Evolutionary conservation across 2,329 filamentous ascomycete genomes (phyloP).

Genomic region (Huntiella abstrusa): DNA sequence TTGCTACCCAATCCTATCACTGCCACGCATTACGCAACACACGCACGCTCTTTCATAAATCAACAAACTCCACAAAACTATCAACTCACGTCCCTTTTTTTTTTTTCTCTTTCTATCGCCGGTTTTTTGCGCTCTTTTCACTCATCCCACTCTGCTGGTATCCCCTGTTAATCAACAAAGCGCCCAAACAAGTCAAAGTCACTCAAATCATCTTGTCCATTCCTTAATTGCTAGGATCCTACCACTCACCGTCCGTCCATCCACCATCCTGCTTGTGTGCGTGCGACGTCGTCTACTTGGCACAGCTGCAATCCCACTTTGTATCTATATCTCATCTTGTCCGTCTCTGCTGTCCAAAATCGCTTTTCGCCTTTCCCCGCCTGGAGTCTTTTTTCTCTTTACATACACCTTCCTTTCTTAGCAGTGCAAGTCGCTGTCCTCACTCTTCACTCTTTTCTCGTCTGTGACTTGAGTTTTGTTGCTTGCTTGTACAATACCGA

Average conservation of each 20-base stretch:
- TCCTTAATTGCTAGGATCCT: neutral
- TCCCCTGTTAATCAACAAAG: constrained; percentile 1
- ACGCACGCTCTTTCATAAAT: too few species aligned
- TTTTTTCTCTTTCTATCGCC: neutral
- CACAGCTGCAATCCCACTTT: neutral
- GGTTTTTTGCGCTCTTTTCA: constrained; percentile 7
- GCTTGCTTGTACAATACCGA: neutral
- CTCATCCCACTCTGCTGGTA: constrained; percentile 1
- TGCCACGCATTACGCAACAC: too few species aligned
- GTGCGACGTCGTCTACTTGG: too few species aligned
- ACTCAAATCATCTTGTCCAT: neutral
- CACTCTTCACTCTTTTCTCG: constrained; percentile 1
- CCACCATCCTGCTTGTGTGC: too few species aligned
- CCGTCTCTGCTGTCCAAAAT: neutral
- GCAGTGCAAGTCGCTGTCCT: constrained; percentile 4
- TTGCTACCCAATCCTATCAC: too few species aligned
- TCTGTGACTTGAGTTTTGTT: constrained; percentile 4
- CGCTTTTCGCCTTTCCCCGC: neutral
- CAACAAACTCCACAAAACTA: too few species aligned
- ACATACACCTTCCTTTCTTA: constrained; percentile 7
- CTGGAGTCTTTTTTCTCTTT: constrained; percentile 4
- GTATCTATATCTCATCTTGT: neutral
- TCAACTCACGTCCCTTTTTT: neutral
- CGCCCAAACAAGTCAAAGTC: constrained; percentile 2
- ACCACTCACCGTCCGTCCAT: neutral